Conservation (phyloP, 1,139 yeast genomes). For the Wickerhamiella infanticola region DNA sequence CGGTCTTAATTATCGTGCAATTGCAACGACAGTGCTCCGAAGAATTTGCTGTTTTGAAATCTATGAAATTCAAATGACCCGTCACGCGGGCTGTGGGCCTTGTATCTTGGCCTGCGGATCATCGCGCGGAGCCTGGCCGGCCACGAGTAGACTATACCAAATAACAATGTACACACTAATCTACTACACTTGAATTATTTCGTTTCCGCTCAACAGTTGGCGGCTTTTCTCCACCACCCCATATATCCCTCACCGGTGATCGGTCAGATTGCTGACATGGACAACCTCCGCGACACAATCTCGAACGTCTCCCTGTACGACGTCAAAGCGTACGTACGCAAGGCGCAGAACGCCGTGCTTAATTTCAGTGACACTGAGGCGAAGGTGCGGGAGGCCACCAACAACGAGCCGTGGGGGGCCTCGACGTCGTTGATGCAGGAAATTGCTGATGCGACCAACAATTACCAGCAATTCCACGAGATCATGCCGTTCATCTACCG, state of each 20-base stretch:
- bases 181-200: too few relatives aligned
- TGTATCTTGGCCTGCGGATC: too few relatives aligned
- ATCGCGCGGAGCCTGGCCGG: too few relatives aligned
- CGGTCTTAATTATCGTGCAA: too few relatives aligned
- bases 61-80: too few relatives aligned
- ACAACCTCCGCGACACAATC: constrained; percentile 53
- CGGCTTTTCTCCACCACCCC: neutral
- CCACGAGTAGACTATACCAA: too few relatives aligned
- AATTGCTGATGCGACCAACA: constrained; percentile 91
- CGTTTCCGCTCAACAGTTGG: too few relatives aligned
- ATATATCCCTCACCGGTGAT: neutral
- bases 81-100: too few relatives aligned
- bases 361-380: constrained; percentile 93
- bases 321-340: constrained; percentile 93
- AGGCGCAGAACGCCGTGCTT: constrained; percentile 90
- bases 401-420: constrained; percentile 99
- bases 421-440: constrained; percentile 80
- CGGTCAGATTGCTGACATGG: constrained; percentile 29
- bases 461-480: constrained; percentile 28
- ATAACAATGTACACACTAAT: too few relatives aligned
- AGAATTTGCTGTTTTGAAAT: too few relatives aligned
- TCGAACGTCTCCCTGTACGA: constrained; percentile 81
- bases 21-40: too few relatives aligned
- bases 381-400: constrained; percentile 92
- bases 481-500: constrained; percentile 33